Evolutionary conservation across 768 basidiomycete genomes (phyloP).

Genomic region (Lactifluus rugatus): DNA sequence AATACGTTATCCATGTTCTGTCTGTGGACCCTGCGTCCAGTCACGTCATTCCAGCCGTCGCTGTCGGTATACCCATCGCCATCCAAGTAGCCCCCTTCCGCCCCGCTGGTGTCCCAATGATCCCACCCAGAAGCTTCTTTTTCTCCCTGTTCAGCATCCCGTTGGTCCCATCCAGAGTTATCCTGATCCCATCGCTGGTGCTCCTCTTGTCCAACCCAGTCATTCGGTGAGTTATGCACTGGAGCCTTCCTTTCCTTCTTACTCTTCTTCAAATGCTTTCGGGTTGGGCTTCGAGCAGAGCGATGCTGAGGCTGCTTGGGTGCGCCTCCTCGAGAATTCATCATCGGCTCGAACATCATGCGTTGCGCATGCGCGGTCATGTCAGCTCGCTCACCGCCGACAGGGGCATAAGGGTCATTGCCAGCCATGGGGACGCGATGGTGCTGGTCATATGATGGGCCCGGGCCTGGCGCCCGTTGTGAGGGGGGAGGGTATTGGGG

Average conservation of each 20-base stretch:
- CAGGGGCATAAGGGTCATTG: constrained; percentile 4
- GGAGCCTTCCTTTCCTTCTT: constrained; percentile 14
- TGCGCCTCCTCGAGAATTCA: constrained; percentile 2
- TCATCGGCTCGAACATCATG: constrained; percentile 10
- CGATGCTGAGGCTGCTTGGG: constrained; percentile 1
- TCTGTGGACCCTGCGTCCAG: constrained; percentile 3
- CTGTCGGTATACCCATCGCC: constrained; percentile 11
- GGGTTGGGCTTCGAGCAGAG: not conserved
- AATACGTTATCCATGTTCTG: constrained; percentile 6
- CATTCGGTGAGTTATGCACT: not conserved
- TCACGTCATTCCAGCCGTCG: constrained; percentile 11
- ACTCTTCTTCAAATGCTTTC: constrained; percentile 8
- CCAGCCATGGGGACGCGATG: constrained; percentile 10
- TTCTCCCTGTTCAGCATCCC: not conserved
- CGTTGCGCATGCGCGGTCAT: constrained; percentile 4
- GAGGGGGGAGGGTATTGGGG: not conserved
- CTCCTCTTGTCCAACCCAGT: constrained; percentile 1
- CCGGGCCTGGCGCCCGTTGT: not conserved
- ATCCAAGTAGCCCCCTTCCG: constrained; percentile 3
- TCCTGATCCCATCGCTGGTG: not conserved
- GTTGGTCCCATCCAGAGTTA: not conserved
- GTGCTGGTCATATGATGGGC: not conserved
- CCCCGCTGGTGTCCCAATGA: not conserved
- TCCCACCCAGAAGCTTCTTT: not conserved
- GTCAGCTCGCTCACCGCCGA: constrained; percentile 1